Base-by-base conservation (phyloP, 164 flowering plant species). In the Aristolochia californica region DNA sequence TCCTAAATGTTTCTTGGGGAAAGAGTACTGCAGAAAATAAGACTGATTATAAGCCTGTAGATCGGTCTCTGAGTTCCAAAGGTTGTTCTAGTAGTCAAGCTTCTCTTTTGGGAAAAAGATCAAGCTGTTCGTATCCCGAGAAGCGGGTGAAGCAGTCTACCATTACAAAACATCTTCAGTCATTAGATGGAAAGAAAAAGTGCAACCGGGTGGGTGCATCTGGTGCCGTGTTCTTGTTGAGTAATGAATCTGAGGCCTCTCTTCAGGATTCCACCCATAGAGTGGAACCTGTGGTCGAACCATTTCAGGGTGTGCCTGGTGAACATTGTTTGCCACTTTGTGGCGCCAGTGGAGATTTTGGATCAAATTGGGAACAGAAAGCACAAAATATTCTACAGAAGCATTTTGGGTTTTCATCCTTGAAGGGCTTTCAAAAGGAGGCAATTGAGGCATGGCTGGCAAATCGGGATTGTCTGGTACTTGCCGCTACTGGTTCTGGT, bases 401-500 rank as follows among this genome's bases (percentile, higher is more conserved):
- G 69, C 81, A 83, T 74, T 91, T 91, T 70, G 91, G 95, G 13
- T 66, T 62, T 72, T 74, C 85, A 25, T 68, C 73, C n/a, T 71
- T 91, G 75, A 91, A 91, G 68, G 61, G 68, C 65, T 91, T 91
- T 64, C 97, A 91, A 49, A 85, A 72, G 76, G 88, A 91, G 71
- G 96, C 88, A 7, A 45, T 91, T 55, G 71, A 69, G 66, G 82
- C 89, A 61, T 91, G 96, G 94, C 34, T 77, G 40, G 71, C 76
- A 44, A 69, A 81, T 60, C 80, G 73, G 62, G 97, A 91, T 52
- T 88, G 89, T 66, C 87, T 91, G 55, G 82, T 91, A 66, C 94
- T 91, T 70, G 91, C 97, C 45, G 96, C 96, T 51, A 91, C 97
- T 17, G 97, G 97, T 68, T 85, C 97, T 54, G 97, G 97, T 90